These are phyloP conservation scores for Xylariales sp. DNA, from an alignment of 2,329 filamentous ascomycete genomes.

Conservation along the genomic window DNA sequence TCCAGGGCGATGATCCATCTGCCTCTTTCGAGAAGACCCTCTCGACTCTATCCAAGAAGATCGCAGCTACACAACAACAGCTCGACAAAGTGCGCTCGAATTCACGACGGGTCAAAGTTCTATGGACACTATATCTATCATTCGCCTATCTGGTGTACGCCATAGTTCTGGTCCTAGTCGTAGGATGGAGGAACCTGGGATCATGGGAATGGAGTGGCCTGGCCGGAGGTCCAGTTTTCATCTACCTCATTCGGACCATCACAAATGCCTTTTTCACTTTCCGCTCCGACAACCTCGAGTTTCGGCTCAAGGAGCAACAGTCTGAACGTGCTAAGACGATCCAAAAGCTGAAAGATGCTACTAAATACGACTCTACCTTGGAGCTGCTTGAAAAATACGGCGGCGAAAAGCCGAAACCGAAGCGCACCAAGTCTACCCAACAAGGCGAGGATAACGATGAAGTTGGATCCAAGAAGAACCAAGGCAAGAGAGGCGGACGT, in stretches of 20 bases:
- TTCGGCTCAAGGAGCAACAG: slow-evolving; percentile 68
- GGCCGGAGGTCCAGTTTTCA: slow-evolving; percentile 73
- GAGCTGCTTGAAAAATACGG: slow-evolving; percentile 94
- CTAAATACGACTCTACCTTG: slow-evolving; percentile 92
- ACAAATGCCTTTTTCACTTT: slow-evolving; percentile 74
- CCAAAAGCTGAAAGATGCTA: slow-evolving; percentile 88
- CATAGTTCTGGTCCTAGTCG: slow-evolving; percentile 76
- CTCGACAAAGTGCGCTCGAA: slow-evolving; percentile 70
- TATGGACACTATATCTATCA: slow-evolving; percentile 85
- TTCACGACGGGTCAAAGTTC: slow-evolving; percentile 72
- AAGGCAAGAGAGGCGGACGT: slow-evolving; percentile 23
- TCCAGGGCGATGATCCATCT: slow-evolving; percentile 73
- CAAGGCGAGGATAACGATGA: slow-evolving; percentile 16
- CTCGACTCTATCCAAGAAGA: slow-evolving; percentile 75
- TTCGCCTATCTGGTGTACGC: slow-evolving; percentile 87
- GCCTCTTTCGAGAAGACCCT: slow-evolving; percentile 92
- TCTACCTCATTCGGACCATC: slow-evolving; percentile 66
- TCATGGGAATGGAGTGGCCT: slow-evolving; percentile 73
- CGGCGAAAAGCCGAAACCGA: slow-evolving; percentile 47
- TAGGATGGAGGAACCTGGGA: slow-evolving; percentile 77
- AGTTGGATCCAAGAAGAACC: slow-evolving; percentile 15
- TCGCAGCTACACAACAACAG: slow-evolving; percentile 65
- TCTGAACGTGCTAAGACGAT: slow-evolving; percentile 82
- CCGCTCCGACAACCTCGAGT: slow-evolving; percentile 65
- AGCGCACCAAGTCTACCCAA: slow-evolving; percentile 29